Percentiles rank a stretch among this genome's conserved stretches.
Evolutionary conservation across 495 filamentous ascomycete genomes (phyloP).

Genomic region (Neurospora africana): DNA sequence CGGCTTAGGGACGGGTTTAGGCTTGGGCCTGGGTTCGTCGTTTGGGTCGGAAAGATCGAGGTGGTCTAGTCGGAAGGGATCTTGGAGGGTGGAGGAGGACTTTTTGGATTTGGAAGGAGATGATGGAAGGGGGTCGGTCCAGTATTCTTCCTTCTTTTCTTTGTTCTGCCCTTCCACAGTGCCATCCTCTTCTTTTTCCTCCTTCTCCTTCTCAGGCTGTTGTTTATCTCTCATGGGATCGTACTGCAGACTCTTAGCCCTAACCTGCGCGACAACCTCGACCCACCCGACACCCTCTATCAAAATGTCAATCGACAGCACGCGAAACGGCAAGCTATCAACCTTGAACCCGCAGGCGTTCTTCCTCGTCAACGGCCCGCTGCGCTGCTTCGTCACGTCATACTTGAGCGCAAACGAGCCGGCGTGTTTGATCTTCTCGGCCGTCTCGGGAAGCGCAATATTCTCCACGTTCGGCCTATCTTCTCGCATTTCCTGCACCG

Average conservation of each 20-base stretch:
- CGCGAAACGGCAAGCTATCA: slow-evolving; percentile 60
- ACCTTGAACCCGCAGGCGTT: slow-evolving; percentile 43
- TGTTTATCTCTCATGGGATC: background rate
- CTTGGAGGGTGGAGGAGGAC: background rate
- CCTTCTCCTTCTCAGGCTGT: background rate
- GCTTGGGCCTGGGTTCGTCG: background rate
- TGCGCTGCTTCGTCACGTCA: slow-evolving; percentile 67
- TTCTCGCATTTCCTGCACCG: slow-evolving; percentile 46
- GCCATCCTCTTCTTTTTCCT: background rate
- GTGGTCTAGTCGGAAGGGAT: background rate
- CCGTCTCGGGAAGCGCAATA: slow-evolving; percentile 48
- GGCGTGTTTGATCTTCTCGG: slow-evolving; percentile 49
- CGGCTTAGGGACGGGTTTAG: background rate
- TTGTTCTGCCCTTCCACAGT: no score
- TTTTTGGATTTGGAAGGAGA: background rate
- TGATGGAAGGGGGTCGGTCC: background rate
- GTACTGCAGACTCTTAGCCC: slow-evolving; percentile 36
- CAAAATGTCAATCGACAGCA: slow-evolving; percentile 72
- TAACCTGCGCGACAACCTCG: slow-evolving; percentile 73
- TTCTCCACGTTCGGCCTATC: slow-evolving; percentile 42
- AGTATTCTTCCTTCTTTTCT: background rate
- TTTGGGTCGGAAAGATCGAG: slow-evolving; percentile 2
- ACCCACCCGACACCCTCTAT: slow-evolving; percentile 92
- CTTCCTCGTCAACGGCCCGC: slow-evolving; percentile 47
- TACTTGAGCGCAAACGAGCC: slow-evolving; percentile 64